Evolutionary conservation across 2,329 filamentous ascomycete genomes (phyloP).

Genomic region (Talaromyces verruculosus): DNA sequence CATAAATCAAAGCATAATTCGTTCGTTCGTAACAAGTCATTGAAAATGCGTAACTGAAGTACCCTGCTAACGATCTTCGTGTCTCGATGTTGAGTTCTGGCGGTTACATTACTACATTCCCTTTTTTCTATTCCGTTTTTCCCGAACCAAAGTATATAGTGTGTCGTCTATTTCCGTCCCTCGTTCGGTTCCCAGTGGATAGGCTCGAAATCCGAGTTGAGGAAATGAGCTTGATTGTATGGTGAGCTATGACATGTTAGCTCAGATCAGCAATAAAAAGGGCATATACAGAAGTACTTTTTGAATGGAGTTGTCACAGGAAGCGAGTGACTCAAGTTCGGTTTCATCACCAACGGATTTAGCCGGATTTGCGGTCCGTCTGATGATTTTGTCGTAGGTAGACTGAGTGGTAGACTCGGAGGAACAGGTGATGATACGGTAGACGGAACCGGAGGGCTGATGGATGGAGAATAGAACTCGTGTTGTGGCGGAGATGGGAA

Average conservation of each 20-base stretch:
- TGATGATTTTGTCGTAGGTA: constrained; percentile 35
- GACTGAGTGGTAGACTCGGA: constrained; percentile 33
- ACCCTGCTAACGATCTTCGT: neutral
- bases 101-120: neutral
- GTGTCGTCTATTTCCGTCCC: constrained; percentile 30
- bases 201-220: constrained; percentile 48
- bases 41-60: neutral
- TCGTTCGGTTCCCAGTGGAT: constrained; percentile 48
- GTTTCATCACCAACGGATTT: constrained; percentile 44
- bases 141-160: neutral
- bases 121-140: constrained; percentile 2
- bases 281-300: constrained; percentile 34
- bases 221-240: constrained; percentile 49
- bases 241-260: constrained; percentile 37
- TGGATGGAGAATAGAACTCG: constrained; percentile 32
- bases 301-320: constrained; percentile 44
- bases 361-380: constrained; percentile 44
- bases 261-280: neutral
- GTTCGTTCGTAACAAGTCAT: constrained; percentile 2
- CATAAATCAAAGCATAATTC: constrained; percentile 10
- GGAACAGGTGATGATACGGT: constrained; percentile 32
- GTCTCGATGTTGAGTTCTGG: neutral
- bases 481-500: constrained; percentile 33
- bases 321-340: constrained; percentile 41
- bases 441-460: constrained; percentile 24